Base-by-base conservation (phyloP, 2,329 filamentous ascomycete genomes). In the Sporothrix sp. region DNA sequence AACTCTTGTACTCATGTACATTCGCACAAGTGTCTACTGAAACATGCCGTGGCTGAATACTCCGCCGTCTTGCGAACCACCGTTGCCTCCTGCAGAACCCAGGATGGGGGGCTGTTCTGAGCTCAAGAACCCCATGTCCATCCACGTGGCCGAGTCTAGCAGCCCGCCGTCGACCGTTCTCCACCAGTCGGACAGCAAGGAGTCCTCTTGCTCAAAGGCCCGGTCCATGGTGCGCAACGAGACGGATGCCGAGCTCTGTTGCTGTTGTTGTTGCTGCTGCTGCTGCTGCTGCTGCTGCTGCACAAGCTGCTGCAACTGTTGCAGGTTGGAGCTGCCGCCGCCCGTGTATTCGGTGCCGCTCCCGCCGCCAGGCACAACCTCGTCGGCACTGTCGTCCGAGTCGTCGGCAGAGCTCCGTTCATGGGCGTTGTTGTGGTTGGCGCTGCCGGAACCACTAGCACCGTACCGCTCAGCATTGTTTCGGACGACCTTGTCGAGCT, bases 121-220 rank as follows among this genome's bases (percentile, higher is more conserved):
- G n/a, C 52, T 50, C 16, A 57, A 23, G 18, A 57, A 56, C 8
- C 55, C 53, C 50, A 57, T 55, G 30, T 57, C 55, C 50, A 57
- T 55, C 55, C 55, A 57, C 4, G 55, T 55, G 4, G 53, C 52
- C 33, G 55, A 53, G 39, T 57, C 55, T 9, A 57, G 50, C 40
- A 54, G 44, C 4, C 51, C 50, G 35, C 50, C 50, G 44, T 57
- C 55, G 21, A 57, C 53, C 6, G 50, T 54, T 30, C 47, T 50
- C 55, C 55, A 57, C 55, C 55, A 57, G 45, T 57, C 55, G 27
- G 50, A 51, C 27, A 57, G 50, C 27, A 56, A 37, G 9, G 49
- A 46, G 44, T 55, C 53, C 40, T 56, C 53, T 32, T 57, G 53
- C 13, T 56, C 52, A 30, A 42, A 37, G 36, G 44, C 30, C 3